Percentiles rank a stretch among this genome's conserved stretches.
These are phyloP conservation scores for Floccularia luteovirens DNA, from an alignment of 768 basidiomycete species.

Conservation along the genomic window DNA sequence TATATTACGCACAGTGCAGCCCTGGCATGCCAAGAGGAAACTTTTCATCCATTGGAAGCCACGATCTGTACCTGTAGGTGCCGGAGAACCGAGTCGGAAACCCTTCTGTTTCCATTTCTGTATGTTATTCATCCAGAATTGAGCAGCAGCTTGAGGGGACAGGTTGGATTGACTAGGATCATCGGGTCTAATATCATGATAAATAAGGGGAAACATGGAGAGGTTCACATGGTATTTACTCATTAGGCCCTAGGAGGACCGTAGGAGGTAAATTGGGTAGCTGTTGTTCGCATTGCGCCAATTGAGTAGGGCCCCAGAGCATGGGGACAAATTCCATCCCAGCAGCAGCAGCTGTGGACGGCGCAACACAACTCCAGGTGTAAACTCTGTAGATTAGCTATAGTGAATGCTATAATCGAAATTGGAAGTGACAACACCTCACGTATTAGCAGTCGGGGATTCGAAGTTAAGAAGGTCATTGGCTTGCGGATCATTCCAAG, in stretches of 20 bases:
- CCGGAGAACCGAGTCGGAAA: conserved; percentile 56
- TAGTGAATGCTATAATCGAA: not conserved
- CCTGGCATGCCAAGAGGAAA: conserved; percentile 47
- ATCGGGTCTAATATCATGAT: conserved; percentile 49
- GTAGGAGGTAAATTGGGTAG: conserved; percentile 46
- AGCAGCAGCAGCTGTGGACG: conserved; percentile 27
- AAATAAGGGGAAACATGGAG: not conserved
- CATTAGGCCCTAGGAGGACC: conserved; percentile 58
- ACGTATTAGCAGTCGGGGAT: conserved; percentile 36
- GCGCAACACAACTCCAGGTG: conserved; percentile 56
- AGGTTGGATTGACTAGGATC: conserved; percentile 56
- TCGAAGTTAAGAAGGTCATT: conserved; percentile 43
- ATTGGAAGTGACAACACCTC: conserved; percentile 8
- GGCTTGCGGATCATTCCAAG: conserved; percentile 56
- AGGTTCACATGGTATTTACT: conserved; percentile 46
- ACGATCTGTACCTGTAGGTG: conserved; percentile 49
- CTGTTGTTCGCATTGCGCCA: conserved; percentile 33
- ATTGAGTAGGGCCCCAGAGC: conserved; percentile 61
- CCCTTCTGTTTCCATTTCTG: conserved; percentile 48
- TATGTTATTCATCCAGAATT: conserved; percentile 56
- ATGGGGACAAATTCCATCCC: conserved; percentile 56
- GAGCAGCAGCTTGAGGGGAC: conserved; percentile 35
- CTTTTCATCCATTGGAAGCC: conserved; percentile 60
- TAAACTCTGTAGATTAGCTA: conserved; percentile 33
- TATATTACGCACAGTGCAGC: conserved; percentile 44